Evolutionary conservation across 306 rosid species (phyloP).

Genomic region (Ceratonia siliqua): DNA sequence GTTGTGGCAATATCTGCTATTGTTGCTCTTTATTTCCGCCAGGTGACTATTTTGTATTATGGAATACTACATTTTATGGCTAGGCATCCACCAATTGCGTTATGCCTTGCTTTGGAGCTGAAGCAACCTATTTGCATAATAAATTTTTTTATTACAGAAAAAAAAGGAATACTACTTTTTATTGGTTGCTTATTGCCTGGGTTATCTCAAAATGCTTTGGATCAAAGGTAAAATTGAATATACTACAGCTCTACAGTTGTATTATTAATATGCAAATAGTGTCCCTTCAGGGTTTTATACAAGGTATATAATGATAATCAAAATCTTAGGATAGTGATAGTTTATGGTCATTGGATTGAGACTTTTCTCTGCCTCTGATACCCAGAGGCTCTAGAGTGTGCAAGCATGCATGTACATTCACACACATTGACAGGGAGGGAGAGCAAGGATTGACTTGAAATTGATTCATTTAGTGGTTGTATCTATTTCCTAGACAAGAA

Average conservation of each 20-base stretch:
- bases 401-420: neutral
- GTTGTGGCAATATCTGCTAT: conserved; percentile 55
- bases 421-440: neutral
- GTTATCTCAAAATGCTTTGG: neutral
- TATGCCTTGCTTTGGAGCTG: no score
- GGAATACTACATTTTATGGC: conserved; percentile 4
- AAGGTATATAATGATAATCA: conserved; percentile 5
- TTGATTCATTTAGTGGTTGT: neutral
- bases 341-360: neutral
- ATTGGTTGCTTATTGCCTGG: conserved; percentile 19
- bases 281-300: neutral
- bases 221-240: neutral
- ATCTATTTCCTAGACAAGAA: neutral
- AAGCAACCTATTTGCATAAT: no score
- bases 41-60: conserved; percentile 47
- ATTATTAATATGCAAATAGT: conserved; percentile 1
- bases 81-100: no score
- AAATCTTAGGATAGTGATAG: neutral
- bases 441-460: neutral
- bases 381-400: neutral
- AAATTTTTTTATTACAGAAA: no score
- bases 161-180: conserved; percentile 3
- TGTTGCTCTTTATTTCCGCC: conserved; percentile 65
- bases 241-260: neutral
- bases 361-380: neutral